phyloP scores from a whole-genome alignment of 1,139 yeast genomes.

The Saccharomycopsis phalli region DNA sequence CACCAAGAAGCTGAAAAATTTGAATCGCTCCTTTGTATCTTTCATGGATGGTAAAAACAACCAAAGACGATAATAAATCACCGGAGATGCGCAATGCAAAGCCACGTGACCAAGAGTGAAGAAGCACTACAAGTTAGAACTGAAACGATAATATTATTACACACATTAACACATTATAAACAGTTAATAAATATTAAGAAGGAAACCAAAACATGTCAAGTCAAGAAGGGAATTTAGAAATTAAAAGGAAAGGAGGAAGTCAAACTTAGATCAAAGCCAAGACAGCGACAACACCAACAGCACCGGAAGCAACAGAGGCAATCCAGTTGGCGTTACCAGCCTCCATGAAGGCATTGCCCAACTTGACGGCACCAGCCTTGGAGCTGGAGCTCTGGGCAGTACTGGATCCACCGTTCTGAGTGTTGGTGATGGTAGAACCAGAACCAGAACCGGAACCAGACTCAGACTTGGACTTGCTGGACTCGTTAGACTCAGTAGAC shows the following conservation, averaged over 20 bases:
- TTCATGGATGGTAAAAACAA: too few species aligned
- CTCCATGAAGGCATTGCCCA: constrained; percentile 11
- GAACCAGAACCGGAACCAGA: constrained; percentile 7
- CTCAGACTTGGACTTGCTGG: not conserved
- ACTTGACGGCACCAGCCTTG: constrained; percentile 17
- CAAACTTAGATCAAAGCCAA: constrained; percentile 19
- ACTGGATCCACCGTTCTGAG: constrained; percentile 1
- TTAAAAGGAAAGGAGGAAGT: not conserved
- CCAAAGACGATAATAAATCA: too few species aligned
- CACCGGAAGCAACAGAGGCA: constrained; percentile 14
- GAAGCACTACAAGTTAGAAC: too few species aligned
- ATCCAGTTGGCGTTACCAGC: constrained; percentile 9
- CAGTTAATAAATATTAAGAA: not conserved
- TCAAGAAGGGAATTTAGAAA: constrained; percentile 1
- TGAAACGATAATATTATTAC: too few species aligned
- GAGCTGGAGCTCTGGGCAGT: constrained; percentile 11
- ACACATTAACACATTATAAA: too few species aligned
- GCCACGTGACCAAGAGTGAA: too few species aligned
- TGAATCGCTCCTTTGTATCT: constrained; percentile 3
- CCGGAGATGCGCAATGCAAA: too few species aligned
- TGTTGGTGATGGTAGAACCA: constrained; percentile 7
- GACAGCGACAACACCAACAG: constrained; percentile 19
- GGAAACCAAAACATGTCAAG: too few species aligned
- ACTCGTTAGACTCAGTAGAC: not conserved
- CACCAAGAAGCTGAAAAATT: constrained; percentile 4